These are phyloP conservation scores for Podila clonocystis DNA, from an alignment of 192 early-diverging fungal genomes.

Conservation along the genomic window DNA sequence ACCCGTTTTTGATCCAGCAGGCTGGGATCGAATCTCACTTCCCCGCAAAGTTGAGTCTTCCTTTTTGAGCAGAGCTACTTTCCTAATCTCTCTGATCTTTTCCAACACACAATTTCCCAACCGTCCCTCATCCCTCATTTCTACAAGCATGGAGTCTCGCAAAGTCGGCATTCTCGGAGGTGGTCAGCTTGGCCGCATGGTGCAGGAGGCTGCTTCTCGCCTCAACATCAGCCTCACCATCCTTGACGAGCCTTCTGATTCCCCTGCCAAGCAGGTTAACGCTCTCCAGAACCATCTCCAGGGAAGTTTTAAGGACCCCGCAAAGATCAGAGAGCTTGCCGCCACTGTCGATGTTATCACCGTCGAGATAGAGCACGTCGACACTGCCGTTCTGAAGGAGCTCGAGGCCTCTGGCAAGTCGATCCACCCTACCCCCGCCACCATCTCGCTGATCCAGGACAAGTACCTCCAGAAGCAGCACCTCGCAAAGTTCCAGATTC, in stretches of 20 bases:
- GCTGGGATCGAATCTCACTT: not conserved
- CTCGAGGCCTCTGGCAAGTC: constrained; percentile 63
- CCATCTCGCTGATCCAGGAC: constrained; percentile 94
- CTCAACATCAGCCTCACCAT: constrained; percentile 87
- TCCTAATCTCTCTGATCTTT: not conserved
- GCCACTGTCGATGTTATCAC: constrained; percentile 84
- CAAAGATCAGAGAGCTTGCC: constrained; percentile 82
- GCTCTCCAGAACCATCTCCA: constrained; percentile 72
- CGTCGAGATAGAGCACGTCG: constrained; percentile 99
- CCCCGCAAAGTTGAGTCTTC: not conserved
- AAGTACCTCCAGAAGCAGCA: constrained; percentile 93
- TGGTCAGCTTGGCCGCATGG: constrained; percentile 99
- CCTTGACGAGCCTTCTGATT: constrained; percentile 79
- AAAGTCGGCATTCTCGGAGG: constrained; percentile 72
- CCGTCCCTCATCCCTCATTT: not conserved
- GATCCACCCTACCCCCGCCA: constrained; percentile 85
- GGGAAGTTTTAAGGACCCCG: constrained; percentile 86
- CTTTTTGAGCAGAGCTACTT: not conserved
- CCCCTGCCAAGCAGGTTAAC: constrained; percentile 90
- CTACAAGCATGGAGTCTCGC: constrained; percentile 56
- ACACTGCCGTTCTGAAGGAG: constrained; percentile 69
- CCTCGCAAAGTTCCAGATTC: constrained; percentile 70
- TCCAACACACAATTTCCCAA: not conserved
- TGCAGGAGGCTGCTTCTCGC: constrained; percentile 93
- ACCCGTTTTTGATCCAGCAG: too few relatives aligned